Conservation (phyloP, 116 monocot genomes). For the Cymodocea nodosa region DNA sequence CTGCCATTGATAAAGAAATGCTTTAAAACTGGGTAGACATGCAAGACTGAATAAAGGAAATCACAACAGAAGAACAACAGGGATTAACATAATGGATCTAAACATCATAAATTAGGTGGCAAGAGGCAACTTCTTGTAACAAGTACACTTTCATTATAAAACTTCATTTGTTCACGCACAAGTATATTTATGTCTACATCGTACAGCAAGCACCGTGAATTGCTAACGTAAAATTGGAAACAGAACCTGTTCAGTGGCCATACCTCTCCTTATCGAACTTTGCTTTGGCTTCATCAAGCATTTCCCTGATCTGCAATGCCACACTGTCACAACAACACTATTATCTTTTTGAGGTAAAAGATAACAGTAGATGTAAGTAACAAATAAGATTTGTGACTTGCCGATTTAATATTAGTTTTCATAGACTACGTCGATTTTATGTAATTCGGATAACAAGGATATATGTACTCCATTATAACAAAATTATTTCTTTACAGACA, state of each 20-base stretch:
- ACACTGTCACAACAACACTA: constrained; percentile 30
- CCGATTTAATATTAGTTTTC: neutral
- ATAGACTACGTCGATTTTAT: too few species aligned
- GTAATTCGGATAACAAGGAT: too few species aligned
- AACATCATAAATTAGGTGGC: neutral
- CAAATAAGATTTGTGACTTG: neutral
- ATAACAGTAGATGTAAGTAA: neutral
- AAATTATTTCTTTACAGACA: too few species aligned
- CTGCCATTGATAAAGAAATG: constrained; percentile 26
- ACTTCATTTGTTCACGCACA: too few species aligned
- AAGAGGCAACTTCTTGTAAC: too few species aligned
- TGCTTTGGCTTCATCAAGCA: constrained; percentile 55
- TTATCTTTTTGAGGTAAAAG: neutral
- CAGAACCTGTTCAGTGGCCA: neutral
- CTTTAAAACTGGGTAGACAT: neutral
- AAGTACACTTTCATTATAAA: too few species aligned
- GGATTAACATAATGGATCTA: too few species aligned
- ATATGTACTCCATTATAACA: too few species aligned
- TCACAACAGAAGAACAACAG: neutral
- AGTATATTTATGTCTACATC: too few species aligned
- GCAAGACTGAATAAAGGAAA: neutral
- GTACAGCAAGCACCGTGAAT: neutral
- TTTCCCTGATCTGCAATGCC: constrained; percentile 42
- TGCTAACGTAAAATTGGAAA: neutral
- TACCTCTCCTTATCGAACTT: constrained; percentile 86